Evolutionary conservation across 352 stramenopile genomes (phyloP), one percentile per base, ranked within the genome.

Genomic region (Lagenidium giganteum): DNA sequence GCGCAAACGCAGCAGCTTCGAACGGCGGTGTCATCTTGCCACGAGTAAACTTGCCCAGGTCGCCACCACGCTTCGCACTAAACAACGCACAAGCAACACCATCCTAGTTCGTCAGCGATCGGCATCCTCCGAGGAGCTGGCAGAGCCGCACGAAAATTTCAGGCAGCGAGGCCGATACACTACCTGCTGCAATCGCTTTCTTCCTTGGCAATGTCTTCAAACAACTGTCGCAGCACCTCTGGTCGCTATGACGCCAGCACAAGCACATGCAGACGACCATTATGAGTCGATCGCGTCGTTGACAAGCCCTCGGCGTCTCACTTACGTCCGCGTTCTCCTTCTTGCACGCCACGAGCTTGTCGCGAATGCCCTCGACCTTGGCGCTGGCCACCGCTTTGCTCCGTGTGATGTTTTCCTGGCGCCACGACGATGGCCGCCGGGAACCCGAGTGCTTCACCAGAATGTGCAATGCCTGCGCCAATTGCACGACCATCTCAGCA

Each of bases 1-100:
- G 79, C 28, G 61, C 73, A 51, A 98, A 98, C 27, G 87, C 73
- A 22, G 83, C 88, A 22, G 92, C 74, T 53, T 97, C 90, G 57
- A 98, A 98, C 12, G 84, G 64, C 41, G 83, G 77, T 44, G 93
- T 93, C 92, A 98, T 98, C 67, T 95, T 95, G 30, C 89, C 87
- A 30, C 74, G 77, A 8, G 58, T 74, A 52, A 98, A 97, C 23
- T 61, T 54, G 13, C 91, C 92, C 16, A 98, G 61, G 50, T 97
- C 89, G 2, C 92, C 92, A 13, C 88, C 90, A 25, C 82, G 80
- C 63, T 96, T 96, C 14, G 87, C 87, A 63, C 85, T 91, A 23
- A 11, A 26, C 9, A 34, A 67, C 14, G 51, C 59, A 50, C 54
- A 77, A 42, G 34, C n/a, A n/a, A n/a, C n/a, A n/a, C n/a, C n/a